These are phyloP conservation scores for Pleoardoris graminearum DNA, from an alignment of 2,329 filamentous ascomycete species.

Conservation along the genomic window DNA sequence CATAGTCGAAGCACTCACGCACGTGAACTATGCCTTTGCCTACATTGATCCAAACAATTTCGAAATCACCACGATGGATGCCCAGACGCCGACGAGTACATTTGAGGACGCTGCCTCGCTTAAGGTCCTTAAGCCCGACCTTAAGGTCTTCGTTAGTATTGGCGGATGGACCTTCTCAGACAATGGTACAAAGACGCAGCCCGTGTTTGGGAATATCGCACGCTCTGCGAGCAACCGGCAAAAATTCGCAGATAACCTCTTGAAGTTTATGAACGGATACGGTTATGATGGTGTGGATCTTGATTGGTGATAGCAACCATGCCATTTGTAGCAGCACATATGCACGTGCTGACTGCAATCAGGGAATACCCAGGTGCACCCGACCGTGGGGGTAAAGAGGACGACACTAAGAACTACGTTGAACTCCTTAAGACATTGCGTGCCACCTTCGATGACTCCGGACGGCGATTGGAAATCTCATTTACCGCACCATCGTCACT, in stretches of 20 bases:
- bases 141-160: not conserved
- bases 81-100: too few species aligned
- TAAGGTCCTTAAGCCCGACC: not conserved
- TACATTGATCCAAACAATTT: not conserved
- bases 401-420: not conserved
- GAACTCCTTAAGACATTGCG: not conserved
- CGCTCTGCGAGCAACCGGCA: not conserved
- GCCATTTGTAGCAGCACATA: not conserved
- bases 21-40: not conserved
- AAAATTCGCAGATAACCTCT: not conserved
- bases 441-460: not conserved
- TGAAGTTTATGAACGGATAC: not conserved
- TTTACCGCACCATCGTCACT: conserved; percentile 6
- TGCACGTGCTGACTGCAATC: not conserved
- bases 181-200: not conserved
- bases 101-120: not conserved
- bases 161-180: not conserved
- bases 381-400: not conserved
- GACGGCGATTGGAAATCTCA: not conserved
- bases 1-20: not conserved
- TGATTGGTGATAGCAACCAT: not conserved
- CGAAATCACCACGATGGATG: not conserved
- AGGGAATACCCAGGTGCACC: not conserved
- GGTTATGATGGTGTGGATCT: not conserved
- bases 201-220: not conserved